Evolutionary conservation across 2,329 filamentous ascomycete species (phyloP).

Genomic region (Pseudocercospora cruenta): DNA sequence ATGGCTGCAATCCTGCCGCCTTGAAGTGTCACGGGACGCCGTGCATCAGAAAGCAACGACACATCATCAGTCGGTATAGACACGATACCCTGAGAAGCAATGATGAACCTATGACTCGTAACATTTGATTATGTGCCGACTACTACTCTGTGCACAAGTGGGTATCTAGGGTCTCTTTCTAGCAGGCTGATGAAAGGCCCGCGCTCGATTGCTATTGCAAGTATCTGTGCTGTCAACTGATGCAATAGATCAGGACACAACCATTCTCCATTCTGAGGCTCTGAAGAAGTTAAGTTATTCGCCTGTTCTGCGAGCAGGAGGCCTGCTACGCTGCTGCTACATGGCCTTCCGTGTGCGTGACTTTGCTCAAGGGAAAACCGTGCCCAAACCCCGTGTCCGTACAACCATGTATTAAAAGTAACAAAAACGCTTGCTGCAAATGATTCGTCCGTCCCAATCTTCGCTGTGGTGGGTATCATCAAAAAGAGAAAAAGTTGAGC

Average conservation of each 20-base stretch:
- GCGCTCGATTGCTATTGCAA: background rate
- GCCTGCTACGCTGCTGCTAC: constrained; percentile 10
- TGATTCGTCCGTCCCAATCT: constrained; percentile 16
- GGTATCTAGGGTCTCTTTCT: constrained; percentile 9
- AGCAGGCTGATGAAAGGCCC: background rate
- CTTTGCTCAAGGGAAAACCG: background rate
- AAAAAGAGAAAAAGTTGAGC: constrained; percentile 19
- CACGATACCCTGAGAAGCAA: constrained; percentile 9
- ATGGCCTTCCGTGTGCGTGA: background rate
- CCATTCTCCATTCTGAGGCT: constrained; percentile 3
- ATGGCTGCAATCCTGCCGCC: constrained; percentile 16
- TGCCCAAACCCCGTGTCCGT: background rate
- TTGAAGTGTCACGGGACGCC: constrained; percentile 10
- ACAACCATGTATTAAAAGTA: constrained; percentile 13
- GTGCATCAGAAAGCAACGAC: constrained; percentile 1
- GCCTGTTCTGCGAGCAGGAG: constrained; percentile 9
- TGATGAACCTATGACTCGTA: constrained; percentile 15
- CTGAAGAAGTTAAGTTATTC: background rate
- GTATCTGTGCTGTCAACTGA: background rate
- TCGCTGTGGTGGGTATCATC: constrained; percentile 23
- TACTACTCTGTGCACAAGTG: constrained; percentile 6
- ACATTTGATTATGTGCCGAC: constrained; percentile 14
- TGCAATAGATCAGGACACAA: background rate
- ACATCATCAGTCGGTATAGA: background rate
- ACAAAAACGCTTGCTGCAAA: background rate